Percentiles rank a stretch among this genome's conserved stretches.
Conservation (phyloP, 257 asterid genomes). For the Ilex asprella region DNA sequence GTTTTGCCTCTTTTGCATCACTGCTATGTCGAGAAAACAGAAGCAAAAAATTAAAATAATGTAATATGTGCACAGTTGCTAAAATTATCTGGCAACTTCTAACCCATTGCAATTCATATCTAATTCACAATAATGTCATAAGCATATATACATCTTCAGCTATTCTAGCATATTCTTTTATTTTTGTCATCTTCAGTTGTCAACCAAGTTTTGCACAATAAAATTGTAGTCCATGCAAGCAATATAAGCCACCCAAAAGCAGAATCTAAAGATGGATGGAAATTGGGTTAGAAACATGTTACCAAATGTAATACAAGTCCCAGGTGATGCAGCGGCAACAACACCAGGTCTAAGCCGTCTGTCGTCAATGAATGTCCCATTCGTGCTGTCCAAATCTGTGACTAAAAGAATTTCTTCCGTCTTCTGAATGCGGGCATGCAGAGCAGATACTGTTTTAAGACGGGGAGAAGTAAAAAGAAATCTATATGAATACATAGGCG, state of each 20-base stretch:
- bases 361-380: constrained; percentile 75
- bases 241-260: not conserved
- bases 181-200: not conserved
- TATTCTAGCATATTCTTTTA: not conserved
- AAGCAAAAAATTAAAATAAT: too few species aligned
- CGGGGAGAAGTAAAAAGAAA: not conserved
- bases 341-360: constrained; percentile 72
- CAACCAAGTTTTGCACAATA: not conserved
- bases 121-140: not conserved
- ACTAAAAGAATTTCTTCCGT: constrained; percentile 55
- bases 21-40: too few species aligned
- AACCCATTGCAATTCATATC: too few species aligned
- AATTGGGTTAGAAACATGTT: constrained; percentile 11
- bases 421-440: constrained; percentile 75
- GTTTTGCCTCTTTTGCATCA: too few species aligned
- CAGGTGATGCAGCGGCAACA: constrained; percentile 56
- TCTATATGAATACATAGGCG: not conserved
- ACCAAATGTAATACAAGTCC: constrained; percentile 73
- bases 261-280: not conserved
- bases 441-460: constrained; percentile 52
- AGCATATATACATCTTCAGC: not conserved
- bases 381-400: constrained; percentile 89
- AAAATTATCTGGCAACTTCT: too few species aligned
- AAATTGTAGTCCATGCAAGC: not conserved
- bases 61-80: too few species aligned